Evolutionary conservation across 805 yeast genomes (phyloP).

Genomic region (Pichia cephalocereana): DNA sequence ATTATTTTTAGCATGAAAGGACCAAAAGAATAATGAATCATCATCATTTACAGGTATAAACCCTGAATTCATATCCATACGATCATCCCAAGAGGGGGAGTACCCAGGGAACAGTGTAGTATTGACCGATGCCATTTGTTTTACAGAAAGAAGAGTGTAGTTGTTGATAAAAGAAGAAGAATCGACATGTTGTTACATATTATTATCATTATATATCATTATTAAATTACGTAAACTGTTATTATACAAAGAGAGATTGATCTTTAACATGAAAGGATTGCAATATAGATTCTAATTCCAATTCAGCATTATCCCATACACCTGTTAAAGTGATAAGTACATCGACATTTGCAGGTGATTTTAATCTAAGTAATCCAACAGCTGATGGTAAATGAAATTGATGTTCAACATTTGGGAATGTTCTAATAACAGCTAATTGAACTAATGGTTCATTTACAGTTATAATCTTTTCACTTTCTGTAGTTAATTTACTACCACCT

Average conservation of each 20-base stretch:
- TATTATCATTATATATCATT: too few relatives aligned
- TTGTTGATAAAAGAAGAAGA: not conserved
- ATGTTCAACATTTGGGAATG: constrained; percentile 34
- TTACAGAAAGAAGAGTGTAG: not conserved
- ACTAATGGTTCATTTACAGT: not conserved
- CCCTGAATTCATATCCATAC: constrained; percentile 10
- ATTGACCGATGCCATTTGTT: not conserved
- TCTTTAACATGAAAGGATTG: not conserved
- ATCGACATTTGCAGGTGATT: constrained; percentile 1
- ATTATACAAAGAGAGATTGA: not conserved
- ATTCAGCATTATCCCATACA: not conserved
- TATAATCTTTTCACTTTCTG: not conserved
- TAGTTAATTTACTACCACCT: constrained; percentile 14
- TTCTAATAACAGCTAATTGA: constrained; percentile 22
- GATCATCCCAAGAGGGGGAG: not conserved
- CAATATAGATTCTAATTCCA: not conserved
- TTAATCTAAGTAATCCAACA: not conserved
- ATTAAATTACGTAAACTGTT: too few relatives aligned
- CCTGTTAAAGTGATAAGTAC: not conserved
- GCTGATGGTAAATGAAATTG: constrained; percentile 37
- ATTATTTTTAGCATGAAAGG: constrained; percentile 31
- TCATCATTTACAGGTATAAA: constrained; percentile 4
- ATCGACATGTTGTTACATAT: too few relatives aligned
- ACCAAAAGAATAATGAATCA: constrained; percentile 63
- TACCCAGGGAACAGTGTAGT: constrained; percentile 4